Conservation (phyloP, 176 grass and related monocot species). For the Calamus simplicifolius region DNA sequence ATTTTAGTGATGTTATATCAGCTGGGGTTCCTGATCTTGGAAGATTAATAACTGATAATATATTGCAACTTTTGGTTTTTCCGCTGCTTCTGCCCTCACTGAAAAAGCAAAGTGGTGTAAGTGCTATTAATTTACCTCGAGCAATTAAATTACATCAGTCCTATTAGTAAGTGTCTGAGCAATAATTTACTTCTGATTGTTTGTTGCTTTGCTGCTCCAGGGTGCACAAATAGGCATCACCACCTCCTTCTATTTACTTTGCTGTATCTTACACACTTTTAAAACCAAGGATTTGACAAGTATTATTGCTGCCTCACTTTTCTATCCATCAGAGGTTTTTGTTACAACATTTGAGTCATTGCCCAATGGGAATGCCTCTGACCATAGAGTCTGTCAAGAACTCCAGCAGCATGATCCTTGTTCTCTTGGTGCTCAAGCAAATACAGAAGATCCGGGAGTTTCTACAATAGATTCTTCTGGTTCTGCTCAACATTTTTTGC, state of each 20-base stretch:
- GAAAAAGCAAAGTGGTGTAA: conserved; percentile 46
- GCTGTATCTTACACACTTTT: conserved; percentile 94
- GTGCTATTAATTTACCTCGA: conserved; percentile 9
- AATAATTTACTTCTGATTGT: conserved; percentile 12
- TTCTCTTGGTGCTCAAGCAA: conserved; percentile 3
- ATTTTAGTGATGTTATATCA: conserved; percentile 99
- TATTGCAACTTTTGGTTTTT: conserved; percentile 84
- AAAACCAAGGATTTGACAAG: conserved; percentile 93
- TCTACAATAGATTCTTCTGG: conserved; percentile 17
- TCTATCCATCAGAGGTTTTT: conserved; percentile 53
- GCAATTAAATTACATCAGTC: too few species aligned
- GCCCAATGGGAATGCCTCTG: conserved; percentile 40
- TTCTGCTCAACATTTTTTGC: conserved; percentile 15
- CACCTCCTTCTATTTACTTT: conserved; percentile 89
- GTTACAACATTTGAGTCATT: conserved; percentile 24
- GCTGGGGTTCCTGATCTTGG: conserved; percentile 94
- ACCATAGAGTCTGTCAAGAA: conserved; percentile 9
- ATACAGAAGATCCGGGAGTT: conserved; percentile 25
- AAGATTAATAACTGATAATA: conserved; percentile 84
- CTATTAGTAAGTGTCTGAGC: too few species aligned
- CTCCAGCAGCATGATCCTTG: conserved; percentile 19
- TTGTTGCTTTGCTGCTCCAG: conserved; percentile 41
- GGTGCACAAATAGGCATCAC: conserved; percentile 59
- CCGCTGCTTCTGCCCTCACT: conserved; percentile 75
- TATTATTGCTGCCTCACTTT: conserved; percentile 71